Percentiles rank a stretch among this genome's conserved stretches.
Conservation (phyloP, 352 stramenopile genomes). For the Globisporangium yorkense region DNA sequence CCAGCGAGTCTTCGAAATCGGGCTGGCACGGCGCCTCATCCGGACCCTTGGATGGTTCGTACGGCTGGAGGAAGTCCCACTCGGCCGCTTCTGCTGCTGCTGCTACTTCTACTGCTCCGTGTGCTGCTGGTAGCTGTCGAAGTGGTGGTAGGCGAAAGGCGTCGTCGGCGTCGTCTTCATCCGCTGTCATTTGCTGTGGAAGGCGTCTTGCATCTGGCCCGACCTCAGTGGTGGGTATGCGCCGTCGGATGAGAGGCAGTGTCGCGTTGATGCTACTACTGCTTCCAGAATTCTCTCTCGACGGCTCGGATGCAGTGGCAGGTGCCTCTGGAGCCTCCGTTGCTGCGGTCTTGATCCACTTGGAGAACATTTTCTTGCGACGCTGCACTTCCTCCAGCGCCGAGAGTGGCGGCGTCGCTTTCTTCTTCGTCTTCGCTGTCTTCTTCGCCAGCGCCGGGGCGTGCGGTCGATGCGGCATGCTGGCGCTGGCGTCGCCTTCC, state of each 20-base stretch:
- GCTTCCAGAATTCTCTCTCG: neutral
- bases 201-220: neutral
- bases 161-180: neutral
- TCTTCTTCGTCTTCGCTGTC: constrained; percentile 19
- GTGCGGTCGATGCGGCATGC: neutral
- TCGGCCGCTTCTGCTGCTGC: constrained; percentile 2
- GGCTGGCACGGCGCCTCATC: neutral
- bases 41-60: constrained; percentile 6
- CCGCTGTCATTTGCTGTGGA: neutral
- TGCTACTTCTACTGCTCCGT: neutral
- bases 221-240: neutral
- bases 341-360: constrained; percentile 43
- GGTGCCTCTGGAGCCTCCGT: neutral
- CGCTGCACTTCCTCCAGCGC: constrained; percentile 58
- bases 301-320: neutral
- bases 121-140: neutral
- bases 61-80: constrained; percentile 16
- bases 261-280: neutral
- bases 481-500: neutral
- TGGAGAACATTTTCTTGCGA: constrained; percentile 68
- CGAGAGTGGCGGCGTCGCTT: constrained; percentile 14
- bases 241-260: constrained; percentile 9
- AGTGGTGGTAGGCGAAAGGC: constrained; percentile 5
- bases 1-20: constrained; percentile 59
- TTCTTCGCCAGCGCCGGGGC: constrained; percentile 18